Base-by-base conservation (phyloP, 108 stramenopile genomes). In the Skeletonema grethae region DNA sequence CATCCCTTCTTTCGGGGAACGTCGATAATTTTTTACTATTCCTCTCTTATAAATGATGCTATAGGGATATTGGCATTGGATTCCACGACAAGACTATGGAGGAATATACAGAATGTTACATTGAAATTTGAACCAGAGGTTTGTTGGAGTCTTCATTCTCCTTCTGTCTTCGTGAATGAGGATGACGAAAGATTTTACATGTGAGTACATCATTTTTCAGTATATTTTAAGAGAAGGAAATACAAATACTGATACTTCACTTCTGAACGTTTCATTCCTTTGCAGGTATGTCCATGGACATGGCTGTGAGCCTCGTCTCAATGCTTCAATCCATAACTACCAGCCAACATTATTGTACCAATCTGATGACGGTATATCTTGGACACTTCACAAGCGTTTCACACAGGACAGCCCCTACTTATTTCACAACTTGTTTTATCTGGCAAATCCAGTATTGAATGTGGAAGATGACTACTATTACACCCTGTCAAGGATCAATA, bases 271-370 rank as follows among this genome's bases (percentile, higher is more conserved):
- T 50, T 65, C 65, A 46, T 25, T 25, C 7, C 16, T 12, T 50
- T 18, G 48, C 58, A 70, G 28, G 69, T 70, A 70, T 16, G 20
- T 70, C 10, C 69, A 70, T 20, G 69, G 69, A n/a, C 69, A 70
- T 35, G 28, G 32, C 9, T 70, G 69, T 62, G 32, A 34, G 32
- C 32, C 32, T 34, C 32, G 32, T 4, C 32, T 34, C 32, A 55
- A 62, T 35, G 24, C 15, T 24, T 29, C 29, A n/a, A 29, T 0
- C 30, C 20, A 29, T 7, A 62, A 62, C 7, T 18, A 15, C 7
- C 69, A 70, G 61, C 69, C 69, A 18, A 70, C 60, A 31, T 20
- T 59, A 16, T 18, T 70, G 32, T 70, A 15, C 22, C 24, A 29
- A 9, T 70, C 69, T 22, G 9, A 32, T 10, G 69, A 70, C 36